These are phyloP conservation scores for Amphicarpaea edgeworthii DNA, from an alignment of 306 rosid species.

Conservation along the genomic window DNA sequence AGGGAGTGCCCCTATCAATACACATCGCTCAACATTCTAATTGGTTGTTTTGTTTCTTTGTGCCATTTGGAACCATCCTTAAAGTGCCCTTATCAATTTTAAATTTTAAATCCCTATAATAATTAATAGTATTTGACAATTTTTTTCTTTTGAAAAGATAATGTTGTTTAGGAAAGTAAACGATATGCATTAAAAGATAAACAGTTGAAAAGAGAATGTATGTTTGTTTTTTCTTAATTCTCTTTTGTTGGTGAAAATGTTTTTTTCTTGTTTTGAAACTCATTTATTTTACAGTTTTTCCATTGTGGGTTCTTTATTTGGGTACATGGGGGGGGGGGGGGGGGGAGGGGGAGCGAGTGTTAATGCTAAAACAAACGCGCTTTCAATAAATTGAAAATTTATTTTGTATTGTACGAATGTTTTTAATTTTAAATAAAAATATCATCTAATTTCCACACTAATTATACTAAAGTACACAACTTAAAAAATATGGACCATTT, in stretches of 20 bases:
- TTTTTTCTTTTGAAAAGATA: too few species aligned
- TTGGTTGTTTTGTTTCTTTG: neutral
- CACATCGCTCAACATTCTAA: neutral
- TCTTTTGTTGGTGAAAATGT: too few species aligned
- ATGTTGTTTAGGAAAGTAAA: too few species aligned
- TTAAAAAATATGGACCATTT: too few species aligned
- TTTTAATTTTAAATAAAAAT: too few species aligned
- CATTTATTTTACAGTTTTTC: neutral
- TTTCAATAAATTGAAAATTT: neutral
- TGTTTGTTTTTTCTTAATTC: too few species aligned
- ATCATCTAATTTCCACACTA: too few species aligned
- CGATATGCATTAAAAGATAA: too few species aligned
- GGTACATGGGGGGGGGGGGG: neutral
- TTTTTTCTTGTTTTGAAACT: neutral
- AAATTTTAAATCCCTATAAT: neutral
- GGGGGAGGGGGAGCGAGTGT: neutral
- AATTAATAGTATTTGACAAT: too few species aligned
- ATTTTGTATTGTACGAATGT: neutral
- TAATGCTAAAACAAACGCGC: neutral
- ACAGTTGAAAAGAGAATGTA: too few species aligned
- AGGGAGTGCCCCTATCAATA: conserved; percentile 18
- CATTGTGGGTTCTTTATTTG: neutral
- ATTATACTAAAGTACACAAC: too few species aligned
- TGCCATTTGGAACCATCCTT: too few species aligned
- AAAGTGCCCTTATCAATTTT: neutral